phyloP scores from a whole-genome alignment of 108 stramenopile genomes.

The Nitzschia putrida region DNA sequence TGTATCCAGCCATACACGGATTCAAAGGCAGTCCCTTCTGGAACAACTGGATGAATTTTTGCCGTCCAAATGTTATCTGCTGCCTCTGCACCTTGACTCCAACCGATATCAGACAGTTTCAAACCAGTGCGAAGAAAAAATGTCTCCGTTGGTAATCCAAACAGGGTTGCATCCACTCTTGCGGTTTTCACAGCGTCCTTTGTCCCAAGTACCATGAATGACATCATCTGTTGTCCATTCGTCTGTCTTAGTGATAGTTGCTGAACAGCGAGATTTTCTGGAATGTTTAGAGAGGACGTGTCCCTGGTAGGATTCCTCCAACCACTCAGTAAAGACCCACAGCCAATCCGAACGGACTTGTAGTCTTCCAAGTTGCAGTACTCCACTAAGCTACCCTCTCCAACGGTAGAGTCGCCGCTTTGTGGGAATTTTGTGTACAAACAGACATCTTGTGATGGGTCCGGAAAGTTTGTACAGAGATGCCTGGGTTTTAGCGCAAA shows the following conservation, averaged over 20 bases:
- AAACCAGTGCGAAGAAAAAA: conserved; percentile 47
- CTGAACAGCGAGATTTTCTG: conserved; percentile 56
- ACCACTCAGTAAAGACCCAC: conserved; percentile 61
- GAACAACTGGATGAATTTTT: conserved; percentile 55
- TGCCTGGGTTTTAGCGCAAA: conserved; percentile 2
- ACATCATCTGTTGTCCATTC: conserved; percentile 26
- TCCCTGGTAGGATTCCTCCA: conserved; percentile 26
- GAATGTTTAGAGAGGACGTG: conserved; percentile 26
- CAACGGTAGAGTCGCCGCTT: conserved; percentile 12
- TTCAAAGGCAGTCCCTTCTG: conserved; percentile 43
- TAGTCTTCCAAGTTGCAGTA: conserved; percentile 31
- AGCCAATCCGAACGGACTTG: conserved; percentile 14
- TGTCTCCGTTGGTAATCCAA: conserved; percentile 48
- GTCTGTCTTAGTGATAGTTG: conserved; percentile 33
- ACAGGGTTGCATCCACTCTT: conserved; percentile 33
- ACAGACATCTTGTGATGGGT: conserved; percentile 1
- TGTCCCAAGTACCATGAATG: conserved; percentile 63
- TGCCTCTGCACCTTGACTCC: conserved; percentile 36
- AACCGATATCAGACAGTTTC: conserved; percentile 44
- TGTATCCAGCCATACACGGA: conserved; percentile 46
- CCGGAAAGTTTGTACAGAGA: conserved; percentile 5
- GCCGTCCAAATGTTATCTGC: conserved; percentile 69
- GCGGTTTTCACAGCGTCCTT: conserved; percentile 61
- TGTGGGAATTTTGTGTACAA: conserved; percentile 24
- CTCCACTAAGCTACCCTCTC: conserved; percentile 31